These are phyloP conservation scores for Zoysia pacifica DNA, from an alignment of 176 grass and related monocot genomes.

Conservation along the genomic window DNA sequence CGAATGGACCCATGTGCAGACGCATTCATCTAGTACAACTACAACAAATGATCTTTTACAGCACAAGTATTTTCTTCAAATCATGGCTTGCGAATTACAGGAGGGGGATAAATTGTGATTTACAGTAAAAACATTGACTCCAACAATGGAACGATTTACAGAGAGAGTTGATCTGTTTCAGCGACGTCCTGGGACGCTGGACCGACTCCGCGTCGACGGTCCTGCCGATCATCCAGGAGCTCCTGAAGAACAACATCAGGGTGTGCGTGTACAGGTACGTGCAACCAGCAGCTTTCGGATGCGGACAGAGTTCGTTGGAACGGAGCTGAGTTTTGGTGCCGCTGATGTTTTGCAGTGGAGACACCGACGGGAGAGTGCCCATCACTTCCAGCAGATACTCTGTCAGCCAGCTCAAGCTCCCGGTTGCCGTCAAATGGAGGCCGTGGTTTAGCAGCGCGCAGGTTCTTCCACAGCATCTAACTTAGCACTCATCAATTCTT, in stretches of 20 bases:
- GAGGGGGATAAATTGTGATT: neutral
- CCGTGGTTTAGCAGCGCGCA: slow-evolving; percentile 60
- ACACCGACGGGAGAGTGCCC: slow-evolving; percentile 66
- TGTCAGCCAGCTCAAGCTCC: slow-evolving; percentile 63
- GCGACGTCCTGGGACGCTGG: slow-evolving; percentile 54
- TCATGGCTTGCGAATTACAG: neutral
- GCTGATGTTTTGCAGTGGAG: slow-evolving; percentile 63
- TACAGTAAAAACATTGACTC: neutral
- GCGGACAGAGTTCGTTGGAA: neutral
- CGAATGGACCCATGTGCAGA: slow-evolving; percentile 39
- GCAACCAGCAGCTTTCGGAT: neutral
- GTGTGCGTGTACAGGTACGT: slow-evolving; percentile 82
- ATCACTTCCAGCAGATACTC: slow-evolving; percentile 85
- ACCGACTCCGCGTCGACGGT: slow-evolving; percentile 52
- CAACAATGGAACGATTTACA: neutral
- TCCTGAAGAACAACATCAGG: slow-evolving; percentile 49
- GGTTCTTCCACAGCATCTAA: slow-evolving; percentile 23
- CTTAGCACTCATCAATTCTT: neutral
- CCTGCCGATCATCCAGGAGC: slow-evolving; percentile 61
- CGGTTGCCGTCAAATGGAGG: slow-evolving; percentile 51
- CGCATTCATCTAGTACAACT: neutral
- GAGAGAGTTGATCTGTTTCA: slow-evolving; percentile 15
- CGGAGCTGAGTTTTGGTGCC: neutral
- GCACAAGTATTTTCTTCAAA: neutral
- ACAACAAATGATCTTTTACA: neutral